phyloP scores from a whole-genome alignment of 495 filamentous ascomycete species.

The Entonaema liquescens region DNA sequence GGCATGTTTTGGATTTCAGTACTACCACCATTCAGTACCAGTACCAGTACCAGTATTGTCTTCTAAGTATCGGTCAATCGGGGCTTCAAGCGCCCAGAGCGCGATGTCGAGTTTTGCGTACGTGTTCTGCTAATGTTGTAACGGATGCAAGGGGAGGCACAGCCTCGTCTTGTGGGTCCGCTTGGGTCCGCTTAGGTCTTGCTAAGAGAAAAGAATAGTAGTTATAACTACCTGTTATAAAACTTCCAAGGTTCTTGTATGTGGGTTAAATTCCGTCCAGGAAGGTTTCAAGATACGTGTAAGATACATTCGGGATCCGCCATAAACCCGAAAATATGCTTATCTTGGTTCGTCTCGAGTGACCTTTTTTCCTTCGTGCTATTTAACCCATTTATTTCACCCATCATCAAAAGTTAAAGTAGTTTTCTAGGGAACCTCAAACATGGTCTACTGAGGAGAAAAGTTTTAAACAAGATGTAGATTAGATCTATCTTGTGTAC shows the following conservation, averaged over 20 bases:
- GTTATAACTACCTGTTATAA: neutral
- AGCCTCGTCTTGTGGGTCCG: slow-evolving; percentile 33
- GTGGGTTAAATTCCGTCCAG: slow-evolving; percentile 1
- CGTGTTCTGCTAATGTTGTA: slow-evolving; percentile 13
- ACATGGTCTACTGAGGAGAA: too few species aligned
- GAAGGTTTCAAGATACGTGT: neutral
- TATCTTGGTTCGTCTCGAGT: neutral
- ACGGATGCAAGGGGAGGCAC: slow-evolving; percentile 34
- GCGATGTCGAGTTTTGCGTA: too few species aligned
- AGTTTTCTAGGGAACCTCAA: neutral
- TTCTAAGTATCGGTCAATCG: neutral
- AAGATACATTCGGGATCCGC: neutral
- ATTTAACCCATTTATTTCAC: neutral
- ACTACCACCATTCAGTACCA: too few species aligned
- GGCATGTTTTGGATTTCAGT: slow-evolving; percentile 20
- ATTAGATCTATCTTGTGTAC: neutral
- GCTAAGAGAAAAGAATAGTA: slow-evolving; percentile 11
- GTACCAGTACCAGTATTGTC: too few species aligned
- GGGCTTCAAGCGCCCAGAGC: neutral
- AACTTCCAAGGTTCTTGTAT: neutral
- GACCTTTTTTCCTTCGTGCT: neutral
- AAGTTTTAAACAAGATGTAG: too few species aligned
- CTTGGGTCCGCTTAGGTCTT: neutral
- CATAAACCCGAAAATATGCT: neutral
- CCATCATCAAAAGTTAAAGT: neutral